Percentiles rank a stretch among this genome's conserved stretches.
phyloP scores from a whole-genome alignment of 1,284 basidiomycete species.

The Coniferiporia sulphurascens region DNA sequence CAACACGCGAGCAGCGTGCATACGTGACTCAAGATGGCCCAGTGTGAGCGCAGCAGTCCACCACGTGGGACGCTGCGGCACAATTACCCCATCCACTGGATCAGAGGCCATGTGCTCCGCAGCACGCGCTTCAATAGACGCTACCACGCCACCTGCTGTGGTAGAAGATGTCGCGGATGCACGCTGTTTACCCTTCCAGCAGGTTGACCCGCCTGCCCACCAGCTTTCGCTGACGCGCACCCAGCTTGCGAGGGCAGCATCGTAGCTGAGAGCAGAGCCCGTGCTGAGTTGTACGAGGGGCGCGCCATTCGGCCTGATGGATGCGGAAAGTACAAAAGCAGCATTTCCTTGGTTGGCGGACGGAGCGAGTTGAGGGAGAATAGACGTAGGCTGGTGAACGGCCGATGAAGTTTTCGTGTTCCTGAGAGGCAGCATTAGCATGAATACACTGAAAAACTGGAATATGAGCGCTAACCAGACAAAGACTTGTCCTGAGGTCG shows the following conservation, averaged over 20 bases:
- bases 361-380: constrained; percentile 51
- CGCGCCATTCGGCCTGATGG: constrained; percentile 71
- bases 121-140: constrained; percentile 52
- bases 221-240: constrained; percentile 70
- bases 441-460: constrained; percentile 8
- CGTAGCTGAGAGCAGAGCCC: constrained; percentile 74
- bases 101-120: constrained; percentile 36
- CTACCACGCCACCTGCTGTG: constrained; percentile 38
- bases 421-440: constrained; percentile 38
- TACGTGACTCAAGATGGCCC: constrained; percentile 77
- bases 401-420: constrained; percentile 63
- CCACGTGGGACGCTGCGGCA: constrained; percentile 52
- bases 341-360: constrained; percentile 5
- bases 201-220: constrained; percentile 77
- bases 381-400: constrained; percentile 59
- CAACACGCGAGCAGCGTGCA: constrained; percentile 66
- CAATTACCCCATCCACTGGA: constrained; percentile 31
- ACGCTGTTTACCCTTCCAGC: constrained; percentile 71
- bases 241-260: constrained; percentile 61
- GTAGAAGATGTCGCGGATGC: constrained; percentile 25
- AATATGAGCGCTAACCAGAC: constrained; percentile 57
- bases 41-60: constrained; percentile 77
- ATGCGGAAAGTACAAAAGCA: constrained; percentile 38
- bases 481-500: constrained; percentile 62
- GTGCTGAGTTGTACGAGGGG: constrained; percentile 74